Base-by-base conservation (phyloP, 2,329 filamentous ascomycete genomes). In the Aspergillus sp. region DNA sequence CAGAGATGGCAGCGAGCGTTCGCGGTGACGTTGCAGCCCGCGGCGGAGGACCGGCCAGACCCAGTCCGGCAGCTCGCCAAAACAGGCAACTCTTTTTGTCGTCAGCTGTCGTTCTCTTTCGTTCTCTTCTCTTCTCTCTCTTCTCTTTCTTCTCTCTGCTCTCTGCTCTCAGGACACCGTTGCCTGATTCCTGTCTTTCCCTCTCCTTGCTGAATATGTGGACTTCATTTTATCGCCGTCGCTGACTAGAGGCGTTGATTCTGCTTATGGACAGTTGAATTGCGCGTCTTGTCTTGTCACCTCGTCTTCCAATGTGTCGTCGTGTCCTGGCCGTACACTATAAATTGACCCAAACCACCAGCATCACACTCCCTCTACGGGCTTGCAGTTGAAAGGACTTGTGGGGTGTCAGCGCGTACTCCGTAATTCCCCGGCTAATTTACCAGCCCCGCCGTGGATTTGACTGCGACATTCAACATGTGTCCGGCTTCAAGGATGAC, bases 71-170 rank as follows among this genome's bases (percentile, higher is more conserved):
- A 32, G 31, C 29, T 33, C 11, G 31, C 39, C 32, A 7, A 33
- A 40, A 27, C 12, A 19, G 37, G 37, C 28, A 39, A 33, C 12
- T 8, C 12, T 12, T 31, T 32, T 27, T 11, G 10, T 30, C 19
- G 19, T 26, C 13, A 36, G 33, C 35, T 39, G 27, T 39, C 26
- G 6, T n/a, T 44, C 38, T 41, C 19, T 31, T 28, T 33, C 30
- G 13, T 37, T 42, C 45, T 42, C 45, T 47, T n/a, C 36, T 32
- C 32, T 40, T 37, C 37, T 33, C 34, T 43, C 29, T 10, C 27
- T 29, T 39, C 28, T 33, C 12, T 11, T 12, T n/a, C 27, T 12
- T 32, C 30, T 33, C 27, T 38, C 27, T 38, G 10, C 26, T 38
- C 12, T 27, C 27, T 11, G 27, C 19, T 26, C 12, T 27, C 36